Evolutionary conservation across 2,329 filamentous ascomycete genomes (phyloP), one percentile per base, ranked within the genome.

Genomic region (Pestalotiopsis sp.): DNA sequence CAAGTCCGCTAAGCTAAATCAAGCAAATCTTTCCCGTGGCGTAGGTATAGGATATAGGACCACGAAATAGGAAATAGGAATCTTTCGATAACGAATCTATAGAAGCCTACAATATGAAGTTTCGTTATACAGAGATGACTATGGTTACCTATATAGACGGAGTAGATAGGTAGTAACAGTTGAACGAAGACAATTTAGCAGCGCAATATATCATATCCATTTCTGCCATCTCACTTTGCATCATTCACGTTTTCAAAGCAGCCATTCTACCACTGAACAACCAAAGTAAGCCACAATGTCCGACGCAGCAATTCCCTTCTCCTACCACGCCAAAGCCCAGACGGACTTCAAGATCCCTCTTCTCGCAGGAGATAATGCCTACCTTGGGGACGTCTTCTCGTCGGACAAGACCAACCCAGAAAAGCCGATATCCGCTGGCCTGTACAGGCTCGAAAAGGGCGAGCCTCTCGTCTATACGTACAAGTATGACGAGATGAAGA

Each of bases 401-500:
- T 86, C 83, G 85, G 87, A 79, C 67, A 83, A 86, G 62, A 81
- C 83, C 68, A 84, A 88, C 77, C 78, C 86, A 14, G 84, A 87
- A 12, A 87, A 86, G 74, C 90, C 90, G 69, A 86, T 92, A 69
- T 87, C 87, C 0, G 83, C 83, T 7, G 91, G 91, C 25, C 87
- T 93, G 76, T 92, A 91, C 82, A 85, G 90, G 13, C 83, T 92
- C 12, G 89, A 91, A 74, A 90, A 91, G 72, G 90, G 90, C 73
- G 89, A 89, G 3, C 88, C 89, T 1, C 84, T 93, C 20, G 88
- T 89, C 9, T 92, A 92, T 81, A 88, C 85, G 40, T 92, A 92
- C 80, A 89, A 84, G 56, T 92, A 92, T 79, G 87, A 92, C 75
- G 91, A 92, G 82, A 91, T 91, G 87, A 92, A 92, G 83, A 91